phyloP scores from a whole-genome alignment of 441 rosid genomes.

The Gossypium gossypioides region DNA sequence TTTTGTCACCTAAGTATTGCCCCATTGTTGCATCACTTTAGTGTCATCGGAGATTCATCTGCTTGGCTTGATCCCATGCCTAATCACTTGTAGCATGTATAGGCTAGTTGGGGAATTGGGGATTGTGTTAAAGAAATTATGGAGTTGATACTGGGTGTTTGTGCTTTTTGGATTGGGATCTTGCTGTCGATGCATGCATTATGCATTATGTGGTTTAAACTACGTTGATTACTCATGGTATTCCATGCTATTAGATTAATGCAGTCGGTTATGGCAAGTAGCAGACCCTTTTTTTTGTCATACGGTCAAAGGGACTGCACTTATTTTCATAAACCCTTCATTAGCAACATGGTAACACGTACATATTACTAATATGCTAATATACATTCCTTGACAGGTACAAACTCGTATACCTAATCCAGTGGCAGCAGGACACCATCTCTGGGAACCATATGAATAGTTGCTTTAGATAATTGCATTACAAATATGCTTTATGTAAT shows the following conservation, averaged over 20 bases:
- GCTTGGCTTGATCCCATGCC: background rate
- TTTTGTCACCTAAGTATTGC: background rate
- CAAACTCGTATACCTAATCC: background rate
- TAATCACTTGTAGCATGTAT: background rate
- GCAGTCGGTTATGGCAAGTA: background rate
- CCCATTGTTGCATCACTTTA: background rate
- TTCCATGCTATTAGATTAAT: background rate
- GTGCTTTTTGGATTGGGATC: no score
- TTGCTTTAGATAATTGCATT: background rate
- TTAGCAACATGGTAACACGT: background rate
- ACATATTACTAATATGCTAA: no score
- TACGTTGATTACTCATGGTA: no score
- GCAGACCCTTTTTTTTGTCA: background rate
- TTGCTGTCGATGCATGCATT: no score
- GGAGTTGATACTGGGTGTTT: no score
- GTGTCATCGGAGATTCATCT: background rate
- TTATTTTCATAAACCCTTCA: background rate
- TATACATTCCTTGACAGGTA: background rate
- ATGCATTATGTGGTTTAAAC: no score
- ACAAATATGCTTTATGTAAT: background rate
- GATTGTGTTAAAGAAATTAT: background rate
- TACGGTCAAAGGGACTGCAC: background rate
- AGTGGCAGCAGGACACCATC: background rate
- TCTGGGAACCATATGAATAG: background rate
- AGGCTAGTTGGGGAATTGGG: slow-evolving; percentile 21